Base-by-base conservation (phyloP, 306 rosid genomes). In the Glycine latifolia region DNA sequence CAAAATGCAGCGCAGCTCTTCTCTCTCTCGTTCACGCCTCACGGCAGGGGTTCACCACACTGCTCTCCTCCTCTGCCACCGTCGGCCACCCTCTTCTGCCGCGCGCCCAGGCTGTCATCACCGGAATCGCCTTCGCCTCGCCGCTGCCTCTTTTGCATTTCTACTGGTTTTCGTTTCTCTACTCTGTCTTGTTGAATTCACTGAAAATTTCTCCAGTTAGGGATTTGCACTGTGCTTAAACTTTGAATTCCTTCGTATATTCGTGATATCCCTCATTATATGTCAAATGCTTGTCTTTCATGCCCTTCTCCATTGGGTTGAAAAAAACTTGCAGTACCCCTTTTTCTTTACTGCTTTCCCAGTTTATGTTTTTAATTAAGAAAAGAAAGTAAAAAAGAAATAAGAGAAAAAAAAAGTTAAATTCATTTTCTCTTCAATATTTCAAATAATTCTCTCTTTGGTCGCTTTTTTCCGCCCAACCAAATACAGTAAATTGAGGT, bases 141-240 rank as follows among this genome's bases (percentile, higher is more conserved):
- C 26, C 11, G 3, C 67, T 10, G 2, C 58, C 12, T 8, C 6
- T 37, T 54, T 70, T 54, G 49, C 10, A 16, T 20, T 59, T 8
- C 31, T 68, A 60, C 16, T 71, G 67, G 8, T 76, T 73, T 78
- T 43, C 12, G 17, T 41, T 81, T 76, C 2, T 75, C 13, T 49
- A 26, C 60, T 80, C 9, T 65, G 39, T 71, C 49, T 46, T 79
- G 77, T 69, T 77, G 10, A 77, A 69, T 50, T 83, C 50, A 63
- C 59, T 31, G 10, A 5, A 17, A n/a, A 60, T 8, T 17, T 49
- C 49, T 65, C 66, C 47, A 6, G 16, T 50, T 67, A 69, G 61
- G 58, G 10, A 33, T 48, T 61, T 35, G 71, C 35, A 62, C n/a
- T 79, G 26, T 50, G 33, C 53, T 75, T 71, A 4, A 9, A 20